phyloP scores from a whole-genome alignment of 305 asterid genomes.

The Fraxinus floribunda region DNA sequence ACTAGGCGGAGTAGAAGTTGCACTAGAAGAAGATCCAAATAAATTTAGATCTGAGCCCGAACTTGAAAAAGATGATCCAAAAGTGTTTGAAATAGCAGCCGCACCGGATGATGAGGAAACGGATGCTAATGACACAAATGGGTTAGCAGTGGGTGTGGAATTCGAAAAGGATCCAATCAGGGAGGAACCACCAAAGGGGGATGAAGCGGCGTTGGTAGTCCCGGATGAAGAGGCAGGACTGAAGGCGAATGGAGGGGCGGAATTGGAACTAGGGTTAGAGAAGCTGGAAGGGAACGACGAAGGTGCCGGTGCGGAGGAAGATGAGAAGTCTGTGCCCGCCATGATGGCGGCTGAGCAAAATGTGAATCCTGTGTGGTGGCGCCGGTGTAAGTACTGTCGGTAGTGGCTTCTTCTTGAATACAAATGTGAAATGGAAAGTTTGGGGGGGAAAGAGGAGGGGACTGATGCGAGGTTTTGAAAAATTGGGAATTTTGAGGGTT shows the following conservation, averaged over 20 bases:
- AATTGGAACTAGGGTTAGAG: constrained; percentile 41
- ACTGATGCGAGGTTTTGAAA: neutral
- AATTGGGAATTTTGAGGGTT: neutral
- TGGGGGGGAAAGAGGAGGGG: neutral
- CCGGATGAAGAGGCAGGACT: constrained; percentile 26
- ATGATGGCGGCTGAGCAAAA: constrained; percentile 28
- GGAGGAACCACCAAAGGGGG: constrained; percentile 33
- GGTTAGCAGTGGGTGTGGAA: neutral
- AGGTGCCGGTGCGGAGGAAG: neutral
- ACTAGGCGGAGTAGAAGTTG: constrained; percentile 23
- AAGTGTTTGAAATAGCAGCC: neutral
- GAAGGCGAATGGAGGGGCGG: constrained; percentile 39
- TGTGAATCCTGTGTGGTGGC: constrained; percentile 34
- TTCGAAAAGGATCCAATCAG: constrained; percentile 27
- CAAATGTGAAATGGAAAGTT: too few relatives aligned
- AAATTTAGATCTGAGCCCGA: constrained; percentile 9
- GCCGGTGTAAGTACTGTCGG: neutral
- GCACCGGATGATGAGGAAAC: neutral
- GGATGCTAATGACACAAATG: constrained; percentile 29
- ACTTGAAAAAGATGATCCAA: constrained; percentile 10
- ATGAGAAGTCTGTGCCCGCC: constrained; percentile 18
- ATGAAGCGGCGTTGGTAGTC: constrained; percentile 8
- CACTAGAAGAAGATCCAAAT: constrained; percentile 32
- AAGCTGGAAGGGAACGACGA: constrained; percentile 25
- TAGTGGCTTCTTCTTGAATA: neutral